Conservation (phyloP, 75 land plant genomes). For the Pseudotsuga menziesii region DNA sequence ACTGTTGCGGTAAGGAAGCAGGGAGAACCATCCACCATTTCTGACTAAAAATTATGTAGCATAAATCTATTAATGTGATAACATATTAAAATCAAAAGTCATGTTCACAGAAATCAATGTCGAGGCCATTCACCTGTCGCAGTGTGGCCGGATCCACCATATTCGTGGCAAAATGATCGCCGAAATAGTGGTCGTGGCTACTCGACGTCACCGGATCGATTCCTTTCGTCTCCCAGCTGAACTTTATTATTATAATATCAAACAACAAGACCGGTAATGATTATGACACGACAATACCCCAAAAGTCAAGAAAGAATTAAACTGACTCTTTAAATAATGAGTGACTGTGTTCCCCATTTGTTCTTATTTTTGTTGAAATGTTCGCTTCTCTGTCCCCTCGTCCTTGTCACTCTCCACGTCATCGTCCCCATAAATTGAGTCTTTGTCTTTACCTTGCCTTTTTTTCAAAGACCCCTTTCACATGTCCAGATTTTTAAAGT, state of each 20-base stretch:
- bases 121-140: no score
- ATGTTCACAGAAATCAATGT: no score
- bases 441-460: no score
- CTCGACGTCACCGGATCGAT: neutral
- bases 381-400: no score
- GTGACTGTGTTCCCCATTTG: neutral
- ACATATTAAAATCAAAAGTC: neutral
- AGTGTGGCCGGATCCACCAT: no score
- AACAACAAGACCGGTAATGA: neutral
- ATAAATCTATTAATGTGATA: neutral
- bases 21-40: neutral
- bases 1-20: neutral
- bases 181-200: neutral
- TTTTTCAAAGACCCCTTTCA: no score
- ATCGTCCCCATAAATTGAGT: no score
- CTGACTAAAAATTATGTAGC: neutral
- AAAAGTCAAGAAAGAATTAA: neutral
- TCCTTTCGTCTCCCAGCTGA: neutral
- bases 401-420: no score
- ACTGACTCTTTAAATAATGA: neutral
- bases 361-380: no score
- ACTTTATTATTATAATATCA: neutral
- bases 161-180: neutral
- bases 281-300: constrained; percentile 3
- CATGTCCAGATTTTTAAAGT: no score